phyloP scores from a whole-genome alignment of 108 stramenopile species.

The Nitzschia sp. region DNA sequence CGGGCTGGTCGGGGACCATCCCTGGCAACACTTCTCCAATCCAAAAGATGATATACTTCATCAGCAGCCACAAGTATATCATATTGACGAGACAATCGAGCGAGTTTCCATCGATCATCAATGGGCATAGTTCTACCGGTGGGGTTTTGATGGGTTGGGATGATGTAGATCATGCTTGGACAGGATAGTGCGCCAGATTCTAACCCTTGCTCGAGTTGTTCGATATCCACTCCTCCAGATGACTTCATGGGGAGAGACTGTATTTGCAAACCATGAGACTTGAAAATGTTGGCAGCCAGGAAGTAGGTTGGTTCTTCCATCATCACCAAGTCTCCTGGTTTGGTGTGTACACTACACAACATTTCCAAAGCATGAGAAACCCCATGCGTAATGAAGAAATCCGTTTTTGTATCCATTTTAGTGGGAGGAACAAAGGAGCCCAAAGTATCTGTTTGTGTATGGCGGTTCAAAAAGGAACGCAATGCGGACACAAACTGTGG shows the following conservation, averaged over 20 bases:
- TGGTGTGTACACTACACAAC: constrained; percentile 46
- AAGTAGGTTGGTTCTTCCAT: constrained; percentile 71
- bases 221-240: constrained; percentile 45
- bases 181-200: constrained; percentile 18
- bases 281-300: constrained; percentile 55
- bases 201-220: constrained; percentile 39
- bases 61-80: constrained; percentile 58
- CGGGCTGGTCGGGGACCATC: constrained; percentile 45
- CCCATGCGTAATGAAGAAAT: constrained; percentile 64
- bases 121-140: constrained; percentile 53
- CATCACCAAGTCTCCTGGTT: constrained; percentile 58
- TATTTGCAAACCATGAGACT: constrained; percentile 48
- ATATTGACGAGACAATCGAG: constrained; percentile 45
- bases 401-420: background rate
- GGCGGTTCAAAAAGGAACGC: constrained; percentile 44
- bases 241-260: constrained; percentile 50
- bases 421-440: background rate
- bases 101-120: constrained; percentile 43
- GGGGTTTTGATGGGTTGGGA: constrained; percentile 75
- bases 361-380: constrained; percentile 72
- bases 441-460: constrained; percentile 42
- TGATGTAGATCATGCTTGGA: constrained; percentile 60
- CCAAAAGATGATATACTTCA: constrained; percentile 76
- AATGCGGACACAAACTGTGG: constrained; percentile 35
- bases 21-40: constrained; percentile 37